Conservation (phyloP, 345 rosid species). For the Lumnitzera littorea region DNA sequence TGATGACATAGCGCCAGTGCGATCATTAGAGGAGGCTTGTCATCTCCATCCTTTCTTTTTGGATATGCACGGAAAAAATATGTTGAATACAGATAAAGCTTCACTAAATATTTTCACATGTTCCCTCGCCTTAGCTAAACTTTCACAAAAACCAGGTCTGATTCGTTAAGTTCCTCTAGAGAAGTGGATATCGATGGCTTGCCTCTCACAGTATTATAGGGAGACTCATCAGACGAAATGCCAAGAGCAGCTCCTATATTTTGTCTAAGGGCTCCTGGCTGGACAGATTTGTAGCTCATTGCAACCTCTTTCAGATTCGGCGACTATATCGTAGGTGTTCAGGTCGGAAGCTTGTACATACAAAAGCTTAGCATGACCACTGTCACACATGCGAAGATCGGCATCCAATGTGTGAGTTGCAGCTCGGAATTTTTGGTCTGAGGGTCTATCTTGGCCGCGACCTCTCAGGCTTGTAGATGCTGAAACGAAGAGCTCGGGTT, state of each 20-base stretch:
- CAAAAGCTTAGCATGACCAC: too few species aligned
- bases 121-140: constrained; percentile 73
- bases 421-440: too few species aligned
- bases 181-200: constrained; percentile 40
- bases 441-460: too few species aligned
- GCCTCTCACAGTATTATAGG: constrained; percentile 48
- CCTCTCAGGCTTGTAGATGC: too few species aligned
- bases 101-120: constrained; percentile 65
- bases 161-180: constrained; percentile 78
- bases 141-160: constrained; percentile 57
- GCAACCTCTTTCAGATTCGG: constrained; percentile 60
- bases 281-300: constrained; percentile 67
- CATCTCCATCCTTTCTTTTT: constrained; percentile 83
- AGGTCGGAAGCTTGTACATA: too few species aligned
- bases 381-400: too few species aligned
- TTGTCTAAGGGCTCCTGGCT: constrained; percentile 65
- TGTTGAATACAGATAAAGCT: constrained; percentile 74
- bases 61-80: constrained; percentile 59
- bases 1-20: constrained; percentile 37
- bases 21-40: constrained; percentile 60
- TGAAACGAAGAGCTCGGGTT: too few species aligned
- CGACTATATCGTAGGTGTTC: too few species aligned
- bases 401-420: too few species aligned
- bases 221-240: constrained; percentile 64
- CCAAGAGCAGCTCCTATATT: constrained; percentile 69